These are phyloP conservation scores for Leccinum boreale DNA, from an alignment of 768 basidiomycete genomes.

Conservation along the genomic window DNA sequence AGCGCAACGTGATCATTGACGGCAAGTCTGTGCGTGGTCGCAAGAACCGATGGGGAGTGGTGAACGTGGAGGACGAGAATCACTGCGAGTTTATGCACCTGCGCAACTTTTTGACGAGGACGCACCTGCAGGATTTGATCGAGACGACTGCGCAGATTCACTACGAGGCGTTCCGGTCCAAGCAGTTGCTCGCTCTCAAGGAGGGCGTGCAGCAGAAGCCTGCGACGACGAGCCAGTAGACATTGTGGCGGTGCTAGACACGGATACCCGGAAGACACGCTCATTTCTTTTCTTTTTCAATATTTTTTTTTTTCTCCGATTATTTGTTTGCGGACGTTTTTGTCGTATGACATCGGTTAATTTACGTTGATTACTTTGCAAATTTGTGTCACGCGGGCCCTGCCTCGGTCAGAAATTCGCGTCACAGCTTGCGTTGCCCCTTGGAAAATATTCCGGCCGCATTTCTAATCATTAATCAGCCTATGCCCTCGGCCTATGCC, in stretches of 20 bases:
- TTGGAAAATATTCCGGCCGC: background rate
- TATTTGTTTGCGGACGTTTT: background rate
- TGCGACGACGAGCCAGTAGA: conserved; percentile 34
- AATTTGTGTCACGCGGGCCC: background rate
- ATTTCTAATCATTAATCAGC: conserved; percentile 25
- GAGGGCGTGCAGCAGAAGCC: conserved; percentile 83
- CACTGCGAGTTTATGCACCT: conserved; percentile 99
- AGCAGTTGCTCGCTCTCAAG: conserved; percentile 95
- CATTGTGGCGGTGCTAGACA: background rate
- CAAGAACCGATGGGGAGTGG: conserved; percentile 97
- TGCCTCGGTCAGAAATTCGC: background rate
- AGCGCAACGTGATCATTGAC: conserved; percentile 91
- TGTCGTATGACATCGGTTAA: background rate
- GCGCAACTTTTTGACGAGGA: conserved; percentile 94
- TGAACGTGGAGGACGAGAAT: conserved; percentile 93
- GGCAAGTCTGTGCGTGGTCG: conserved; percentile 94
- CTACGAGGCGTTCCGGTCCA: conserved; percentile 99
- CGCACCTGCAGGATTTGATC: conserved; percentile 96
- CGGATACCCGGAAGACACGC: conserved; percentile 14
- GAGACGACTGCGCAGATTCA: conserved; percentile 99
- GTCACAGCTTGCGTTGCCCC: conserved; percentile 2
- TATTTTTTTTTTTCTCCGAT: background rate
- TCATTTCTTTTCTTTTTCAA: background rate
- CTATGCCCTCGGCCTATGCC: background rate
- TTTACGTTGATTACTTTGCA: conserved; percentile 1